Evolutionary conservation across 2,329 filamentous ascomycete genomes (phyloP).

Genomic region (Aaosphaeria pasadenensis): DNA sequence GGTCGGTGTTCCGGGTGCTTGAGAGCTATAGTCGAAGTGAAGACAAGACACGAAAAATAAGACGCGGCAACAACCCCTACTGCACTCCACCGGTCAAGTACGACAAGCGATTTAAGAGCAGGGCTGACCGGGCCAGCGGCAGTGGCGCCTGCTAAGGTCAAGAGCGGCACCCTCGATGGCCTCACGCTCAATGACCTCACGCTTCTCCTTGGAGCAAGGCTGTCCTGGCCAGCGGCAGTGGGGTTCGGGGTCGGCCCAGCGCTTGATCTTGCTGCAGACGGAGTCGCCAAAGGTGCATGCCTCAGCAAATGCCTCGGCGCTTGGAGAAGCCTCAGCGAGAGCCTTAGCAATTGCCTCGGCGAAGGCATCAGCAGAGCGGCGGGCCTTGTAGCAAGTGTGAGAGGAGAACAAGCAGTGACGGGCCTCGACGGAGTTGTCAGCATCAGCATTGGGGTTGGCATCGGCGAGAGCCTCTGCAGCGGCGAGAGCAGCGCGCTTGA

Average conservation of each 20-base stretch:
- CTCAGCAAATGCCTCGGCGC: constrained; percentile 5
- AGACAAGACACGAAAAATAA: too few species aligned
- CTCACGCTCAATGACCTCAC: constrained; percentile 2
- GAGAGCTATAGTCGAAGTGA: too few species aligned
- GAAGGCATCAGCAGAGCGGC: constrained; percentile 31
- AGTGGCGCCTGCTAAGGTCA: background rate
- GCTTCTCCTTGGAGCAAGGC: constrained; percentile 13
- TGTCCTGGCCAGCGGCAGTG: constrained; percentile 14
- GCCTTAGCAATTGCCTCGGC: constrained; percentile 25
- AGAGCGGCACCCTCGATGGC: background rate
- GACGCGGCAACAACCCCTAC: too few species aligned
- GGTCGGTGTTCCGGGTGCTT: too few species aligned
- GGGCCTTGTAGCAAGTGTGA: constrained; percentile 22
- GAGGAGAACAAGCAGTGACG: constrained; percentile 17
- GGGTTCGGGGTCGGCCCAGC: constrained; percentile 12
- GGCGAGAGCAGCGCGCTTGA: constrained; percentile 28
- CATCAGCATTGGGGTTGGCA: constrained; percentile 3
- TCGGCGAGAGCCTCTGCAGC: constrained; percentile 23
- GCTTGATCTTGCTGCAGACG: constrained; percentile 22
- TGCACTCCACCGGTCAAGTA: too few species aligned
- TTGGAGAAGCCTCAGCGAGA: constrained; percentile 7
- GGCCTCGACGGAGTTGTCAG: constrained; percentile 2
- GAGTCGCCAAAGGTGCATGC: constrained; percentile 12
- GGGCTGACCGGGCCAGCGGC: constrained; percentile 7
- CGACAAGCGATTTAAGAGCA: constrained; percentile 1